phyloP scores from a whole-genome alignment of 805 yeast species.

The Schwanniomyces occidentalis region DNA sequence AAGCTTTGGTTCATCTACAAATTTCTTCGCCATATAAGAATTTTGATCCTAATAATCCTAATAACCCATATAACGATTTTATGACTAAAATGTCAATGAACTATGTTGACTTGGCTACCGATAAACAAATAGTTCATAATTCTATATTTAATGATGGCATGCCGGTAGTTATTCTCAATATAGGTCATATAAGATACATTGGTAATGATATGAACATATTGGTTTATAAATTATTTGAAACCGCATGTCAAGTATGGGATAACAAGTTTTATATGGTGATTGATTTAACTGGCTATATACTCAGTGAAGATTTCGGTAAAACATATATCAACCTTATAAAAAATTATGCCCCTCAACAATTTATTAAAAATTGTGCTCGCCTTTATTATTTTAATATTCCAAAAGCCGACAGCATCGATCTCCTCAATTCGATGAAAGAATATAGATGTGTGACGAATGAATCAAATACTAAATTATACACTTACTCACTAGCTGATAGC shows the following conservation, averaged over 20 bases:
- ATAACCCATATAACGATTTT: conserved; percentile 63
- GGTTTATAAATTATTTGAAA: conserved; percentile 61
- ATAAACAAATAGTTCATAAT: conserved; percentile 54
- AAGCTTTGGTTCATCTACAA: conserved; percentile 52
- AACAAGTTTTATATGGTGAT: conserved; percentile 59
- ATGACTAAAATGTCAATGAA: conserved; percentile 66
- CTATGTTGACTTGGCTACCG: conserved; percentile 47
- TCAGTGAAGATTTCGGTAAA: conserved; percentile 20
- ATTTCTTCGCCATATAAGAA: conserved; percentile 52
- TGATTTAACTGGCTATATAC: conserved; percentile 67
- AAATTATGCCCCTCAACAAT: conserved; percentile 51
- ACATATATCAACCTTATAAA: conserved; percentile 36
- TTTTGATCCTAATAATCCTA: conserved; percentile 43
- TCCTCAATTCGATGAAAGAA: conserved; percentile 22
- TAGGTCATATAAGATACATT: conserved; percentile 32
- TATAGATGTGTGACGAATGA: conserved; percentile 17
- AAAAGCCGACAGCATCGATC: conserved; percentile 18
- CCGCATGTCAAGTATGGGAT: conserved; percentile 71
- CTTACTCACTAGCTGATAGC: conserved; percentile 36
- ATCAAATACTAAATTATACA: conserved; percentile 20
- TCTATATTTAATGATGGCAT: conserved; percentile 71
- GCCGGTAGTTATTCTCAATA: conserved; percentile 62
- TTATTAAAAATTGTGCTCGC: conserved; percentile 52
- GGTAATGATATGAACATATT: conserved; percentile 48
- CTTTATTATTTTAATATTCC: conserved; percentile 55